A percentile compares a stretch with the other conserved stretches of the same genome.
Conservation (phyloP, 768 basidiomycete species). For the Tricholoma hemisulphureum region DNA sequence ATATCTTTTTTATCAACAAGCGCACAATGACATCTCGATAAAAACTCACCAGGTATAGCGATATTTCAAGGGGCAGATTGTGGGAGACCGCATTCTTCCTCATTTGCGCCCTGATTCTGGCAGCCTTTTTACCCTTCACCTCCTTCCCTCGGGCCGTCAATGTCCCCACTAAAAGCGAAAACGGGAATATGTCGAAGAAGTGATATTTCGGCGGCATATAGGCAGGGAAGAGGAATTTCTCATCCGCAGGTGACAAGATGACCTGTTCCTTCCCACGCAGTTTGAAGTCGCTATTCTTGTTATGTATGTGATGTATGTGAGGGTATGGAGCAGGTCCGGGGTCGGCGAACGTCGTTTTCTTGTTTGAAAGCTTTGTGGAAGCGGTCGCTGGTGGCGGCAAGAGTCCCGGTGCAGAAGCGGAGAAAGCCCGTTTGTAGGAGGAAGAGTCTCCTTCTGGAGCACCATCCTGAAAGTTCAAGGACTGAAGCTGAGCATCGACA, state of each 20-base stretch:
- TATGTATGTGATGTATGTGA: neutral
- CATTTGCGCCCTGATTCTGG: conserved; percentile 51
- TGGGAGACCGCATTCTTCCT: conserved; percentile 45
- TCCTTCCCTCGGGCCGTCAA: conserved; percentile 48
- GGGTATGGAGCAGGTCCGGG: neutral
- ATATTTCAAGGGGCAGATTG: conserved; percentile 69
- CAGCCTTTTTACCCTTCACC: conserved; percentile 63
- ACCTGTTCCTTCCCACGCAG: conserved; percentile 25
- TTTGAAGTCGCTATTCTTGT: neutral
- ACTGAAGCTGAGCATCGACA: neutral
- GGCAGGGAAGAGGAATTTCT: conserved; percentile 50
- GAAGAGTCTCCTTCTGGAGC: conserved; percentile 15
- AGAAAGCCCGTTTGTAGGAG: conserved; percentile 21
- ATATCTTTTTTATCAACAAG: neutral
- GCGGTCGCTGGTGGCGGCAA: conserved; percentile 27
- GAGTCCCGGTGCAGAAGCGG: conserved; percentile 15
- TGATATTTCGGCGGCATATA: conserved; percentile 57
- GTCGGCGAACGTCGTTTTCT: conserved; percentile 11
- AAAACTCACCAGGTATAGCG: conserved; percentile 57
- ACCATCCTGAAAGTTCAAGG: conserved; percentile 8
- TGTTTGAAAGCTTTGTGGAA: conserved; percentile 11
- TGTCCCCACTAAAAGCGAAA: conserved; percentile 53
- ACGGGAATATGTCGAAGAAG: conserved; percentile 66
- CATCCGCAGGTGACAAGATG: conserved; percentile 40
- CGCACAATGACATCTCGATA: neutral